Evolutionary conservation across 306 rosid species (phyloP).

Genomic region (Abrus precatorius): DNA sequence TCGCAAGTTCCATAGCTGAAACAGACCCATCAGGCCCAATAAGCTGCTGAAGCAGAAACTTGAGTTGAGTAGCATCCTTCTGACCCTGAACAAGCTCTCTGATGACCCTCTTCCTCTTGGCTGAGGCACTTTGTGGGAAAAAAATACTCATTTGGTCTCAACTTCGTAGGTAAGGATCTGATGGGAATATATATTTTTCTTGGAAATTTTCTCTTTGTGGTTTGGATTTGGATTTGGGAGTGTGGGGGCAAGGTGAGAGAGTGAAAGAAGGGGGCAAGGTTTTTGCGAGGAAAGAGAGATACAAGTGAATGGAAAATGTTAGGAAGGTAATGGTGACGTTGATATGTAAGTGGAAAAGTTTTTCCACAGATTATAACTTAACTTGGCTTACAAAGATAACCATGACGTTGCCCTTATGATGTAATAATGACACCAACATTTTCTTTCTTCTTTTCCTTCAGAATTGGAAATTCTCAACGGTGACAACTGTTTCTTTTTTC

Average conservation of each 20-base stretch:
- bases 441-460: not conserved
- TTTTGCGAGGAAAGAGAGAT: conserved; percentile 58
- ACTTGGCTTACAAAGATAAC: conserved; percentile 28
- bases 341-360: not conserved
- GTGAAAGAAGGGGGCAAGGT: conserved; percentile 31
- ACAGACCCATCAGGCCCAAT: not conserved
- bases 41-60: conserved; percentile 52
- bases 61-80: conserved; percentile 59
- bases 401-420: conserved; percentile 56
- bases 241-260: not conserved
- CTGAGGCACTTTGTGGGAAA: conserved; percentile 20
- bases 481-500: not conserved
- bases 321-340: conserved; percentile 51
- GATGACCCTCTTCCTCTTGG: conserved; percentile 23
- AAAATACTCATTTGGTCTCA: conserved; percentile 48
- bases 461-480: not conserved
- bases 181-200: not conserved
- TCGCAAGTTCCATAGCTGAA: conserved; percentile 53
- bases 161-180: conserved; percentile 17
- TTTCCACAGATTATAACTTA: conserved; percentile 41
- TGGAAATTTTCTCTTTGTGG: not conserved
- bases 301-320: conserved; percentile 56
- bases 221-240: not conserved
- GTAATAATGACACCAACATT: not conserved
- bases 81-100: conserved; percentile 56